Conservation (phyloP, 2,329 filamentous ascomycete species). For the Chrysoporthe deuterocubensis region DNA sequence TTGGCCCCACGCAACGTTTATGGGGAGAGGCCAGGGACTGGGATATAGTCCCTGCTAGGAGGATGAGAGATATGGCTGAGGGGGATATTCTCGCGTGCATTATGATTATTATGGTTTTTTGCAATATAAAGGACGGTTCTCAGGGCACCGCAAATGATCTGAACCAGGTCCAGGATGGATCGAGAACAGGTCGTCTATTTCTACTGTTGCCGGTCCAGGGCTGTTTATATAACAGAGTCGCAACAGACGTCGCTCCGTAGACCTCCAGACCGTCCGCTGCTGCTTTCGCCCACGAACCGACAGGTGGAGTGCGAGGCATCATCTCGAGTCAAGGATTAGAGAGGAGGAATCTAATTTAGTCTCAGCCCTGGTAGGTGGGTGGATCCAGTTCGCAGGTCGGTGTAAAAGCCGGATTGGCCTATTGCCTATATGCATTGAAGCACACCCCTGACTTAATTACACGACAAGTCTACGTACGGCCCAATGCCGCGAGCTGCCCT, state of each 20-base stretch:
- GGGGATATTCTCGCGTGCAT: neutral
- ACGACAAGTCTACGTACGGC: no score
- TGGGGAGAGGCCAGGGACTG: constrained; percentile 12
- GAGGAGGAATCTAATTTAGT: neutral
- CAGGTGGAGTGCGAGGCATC: neutral
- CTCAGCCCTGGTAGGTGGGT: neutral
- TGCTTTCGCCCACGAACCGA: neutral
- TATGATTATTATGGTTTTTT: neutral
- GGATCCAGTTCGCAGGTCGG: neutral
- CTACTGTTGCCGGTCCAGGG: neutral
- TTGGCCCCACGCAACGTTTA: neutral
- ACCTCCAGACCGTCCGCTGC: neutral
- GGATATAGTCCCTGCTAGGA: neutral
- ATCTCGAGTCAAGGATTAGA: neutral
- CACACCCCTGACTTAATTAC: no score
- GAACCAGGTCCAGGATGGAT: neutral
- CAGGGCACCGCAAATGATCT: neutral
- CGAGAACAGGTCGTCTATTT: neutral
- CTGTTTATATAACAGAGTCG: neutral
- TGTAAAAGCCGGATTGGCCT: no score
- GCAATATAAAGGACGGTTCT: neutral
- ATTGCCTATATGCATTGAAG: no score
- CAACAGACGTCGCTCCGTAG: neutral
- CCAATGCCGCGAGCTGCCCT: no score
- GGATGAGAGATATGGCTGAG: neutral